Conservation (phyloP, 2,329 filamentous ascomycete genomes). For the Pseudogymnoascus verrucosus region DNA sequence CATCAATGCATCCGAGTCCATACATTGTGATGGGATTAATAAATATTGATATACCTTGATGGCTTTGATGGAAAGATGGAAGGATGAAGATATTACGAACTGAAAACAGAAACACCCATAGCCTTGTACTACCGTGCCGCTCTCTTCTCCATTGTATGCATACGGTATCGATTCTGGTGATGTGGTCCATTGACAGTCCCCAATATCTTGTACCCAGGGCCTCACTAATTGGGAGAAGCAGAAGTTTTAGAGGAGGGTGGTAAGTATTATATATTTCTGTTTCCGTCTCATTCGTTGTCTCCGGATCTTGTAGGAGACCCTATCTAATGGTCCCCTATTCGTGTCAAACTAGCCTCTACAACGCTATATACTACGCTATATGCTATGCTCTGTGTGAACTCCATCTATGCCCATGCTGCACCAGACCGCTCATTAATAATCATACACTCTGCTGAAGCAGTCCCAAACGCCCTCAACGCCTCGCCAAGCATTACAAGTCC, state of each 20-base stretch:
- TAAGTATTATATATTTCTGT: not conserved
- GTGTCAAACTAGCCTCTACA: not conserved
- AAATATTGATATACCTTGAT: not conserved
- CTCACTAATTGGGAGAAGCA: not conserved
- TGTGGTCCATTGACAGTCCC: not conserved
- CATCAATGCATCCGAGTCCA: not conserved
- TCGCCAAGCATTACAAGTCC: not conserved
- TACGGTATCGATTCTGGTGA: not conserved
- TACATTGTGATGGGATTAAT: not conserved
- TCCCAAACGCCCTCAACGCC: not conserved
- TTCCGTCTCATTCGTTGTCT: not conserved
- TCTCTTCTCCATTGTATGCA: not conserved
- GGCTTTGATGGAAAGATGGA: not conserved
- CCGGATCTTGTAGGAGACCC: not conserved
- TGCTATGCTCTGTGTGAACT: not conserved
- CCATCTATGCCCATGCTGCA: constrained; percentile 5
- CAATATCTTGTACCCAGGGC: not conserved
- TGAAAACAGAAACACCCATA: not conserved
- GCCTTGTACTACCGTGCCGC: not conserved
- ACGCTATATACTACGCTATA: not conserved
- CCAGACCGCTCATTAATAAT: constrained; percentile 7
- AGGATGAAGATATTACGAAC: not conserved
- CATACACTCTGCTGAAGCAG: not conserved
- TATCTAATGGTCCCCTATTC: not conserved
- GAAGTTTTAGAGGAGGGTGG: not conserved